Conservation (phyloP, 2,329 filamentous ascomycete species). For the Fusarium sp. region DNA sequence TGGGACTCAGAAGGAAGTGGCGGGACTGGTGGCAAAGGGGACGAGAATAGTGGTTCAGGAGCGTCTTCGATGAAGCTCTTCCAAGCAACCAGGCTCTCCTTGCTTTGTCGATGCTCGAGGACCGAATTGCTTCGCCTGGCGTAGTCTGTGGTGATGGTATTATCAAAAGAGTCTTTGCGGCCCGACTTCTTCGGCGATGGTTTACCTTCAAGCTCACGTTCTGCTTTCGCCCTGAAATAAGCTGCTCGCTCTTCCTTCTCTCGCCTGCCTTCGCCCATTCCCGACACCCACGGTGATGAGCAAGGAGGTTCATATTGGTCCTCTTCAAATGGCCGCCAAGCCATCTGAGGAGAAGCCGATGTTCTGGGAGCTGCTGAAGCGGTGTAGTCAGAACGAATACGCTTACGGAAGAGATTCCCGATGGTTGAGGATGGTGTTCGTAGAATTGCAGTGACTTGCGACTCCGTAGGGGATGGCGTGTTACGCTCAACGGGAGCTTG, state of each 20-base stretch:
- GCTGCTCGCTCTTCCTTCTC: constrained; percentile 32
- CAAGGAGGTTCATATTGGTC: constrained; percentile 32
- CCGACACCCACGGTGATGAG: constrained; percentile 37
- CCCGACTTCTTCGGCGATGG: constrained; percentile 10
- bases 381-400: constrained; percentile 33
- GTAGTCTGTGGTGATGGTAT: constrained; percentile 19
- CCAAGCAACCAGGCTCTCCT: constrained; percentile 39
- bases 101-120: constrained; percentile 28
- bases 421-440: constrained; percentile 41
- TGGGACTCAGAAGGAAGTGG: constrained; percentile 37
- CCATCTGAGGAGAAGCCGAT: constrained; percentile 30
- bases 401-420: constrained; percentile 42
- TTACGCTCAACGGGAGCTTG: background rate
- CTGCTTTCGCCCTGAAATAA: constrained; percentile 40
- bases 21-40: constrained; percentile 42
- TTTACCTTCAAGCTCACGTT: constrained; percentile 15
- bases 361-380: constrained; percentile 31
- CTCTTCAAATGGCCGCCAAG: constrained; percentile 44
- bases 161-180: constrained; percentile 25
- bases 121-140: constrained; percentile 1
- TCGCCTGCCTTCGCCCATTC: constrained; percentile 27
- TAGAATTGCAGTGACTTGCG: constrained; percentile 1
- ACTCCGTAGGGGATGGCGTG: constrained; percentile 22
- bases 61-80: constrained; percentile 38
- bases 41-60: constrained; percentile 39